phyloP scores from a whole-genome alignment of 2,329 filamentous ascomycete species.

The Penicillium olsonii region DNA sequence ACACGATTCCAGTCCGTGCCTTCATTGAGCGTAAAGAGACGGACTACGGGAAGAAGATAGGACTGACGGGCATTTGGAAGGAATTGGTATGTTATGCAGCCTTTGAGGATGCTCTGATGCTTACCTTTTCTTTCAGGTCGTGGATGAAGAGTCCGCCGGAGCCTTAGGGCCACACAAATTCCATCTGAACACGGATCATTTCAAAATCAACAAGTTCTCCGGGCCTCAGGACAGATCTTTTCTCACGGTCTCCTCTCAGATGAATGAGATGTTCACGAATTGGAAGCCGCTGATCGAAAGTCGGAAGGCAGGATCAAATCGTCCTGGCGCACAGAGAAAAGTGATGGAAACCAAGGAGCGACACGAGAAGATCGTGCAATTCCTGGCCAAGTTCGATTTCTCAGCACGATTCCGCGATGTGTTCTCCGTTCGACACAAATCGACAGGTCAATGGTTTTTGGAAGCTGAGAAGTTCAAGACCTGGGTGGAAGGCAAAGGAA shows the following conservation, averaged over 20 bases:
- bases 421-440: background rate
- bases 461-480: background rate
- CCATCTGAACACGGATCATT: constrained; percentile 4
- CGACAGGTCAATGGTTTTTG: constrained; percentile 2
- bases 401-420: constrained; percentile 1
- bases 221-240: constrained; percentile 1
- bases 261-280: constrained; percentile 1
- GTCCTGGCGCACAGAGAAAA: background rate
- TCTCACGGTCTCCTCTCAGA: background rate
- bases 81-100: background rate
- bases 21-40: constrained; percentile 4
- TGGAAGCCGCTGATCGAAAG: constrained; percentile 2
- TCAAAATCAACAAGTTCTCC: constrained; percentile 6
- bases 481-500: background rate
- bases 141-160: constrained; percentile 1
- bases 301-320: background rate
- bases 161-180: constrained; percentile 4
- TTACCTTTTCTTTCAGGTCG: background rate
- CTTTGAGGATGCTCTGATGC: background rate
- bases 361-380: constrained; percentile 1
- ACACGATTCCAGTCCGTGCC: background rate
- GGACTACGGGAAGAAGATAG: constrained; percentile 1
- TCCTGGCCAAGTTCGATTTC: constrained; percentile 1
- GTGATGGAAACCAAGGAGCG: background rate
- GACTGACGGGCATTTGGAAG: background rate